phyloP scores from a whole-genome alignment of 306 rosid species.

The Casuarina equisetifolia region DNA sequence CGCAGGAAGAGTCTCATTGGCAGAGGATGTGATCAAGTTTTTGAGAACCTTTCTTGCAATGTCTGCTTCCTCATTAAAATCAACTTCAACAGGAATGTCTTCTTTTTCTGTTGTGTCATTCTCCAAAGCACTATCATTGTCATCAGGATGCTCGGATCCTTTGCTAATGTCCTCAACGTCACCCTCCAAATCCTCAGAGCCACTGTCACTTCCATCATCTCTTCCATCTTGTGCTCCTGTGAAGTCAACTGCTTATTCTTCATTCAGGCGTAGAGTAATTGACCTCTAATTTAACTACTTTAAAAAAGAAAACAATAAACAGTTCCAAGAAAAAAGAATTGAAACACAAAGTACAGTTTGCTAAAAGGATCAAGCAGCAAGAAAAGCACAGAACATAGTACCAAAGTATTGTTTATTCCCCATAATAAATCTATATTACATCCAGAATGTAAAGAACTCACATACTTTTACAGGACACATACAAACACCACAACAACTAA shows the following conservation, averaged over 20 bases:
- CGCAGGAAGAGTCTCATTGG: conserved; percentile 36
- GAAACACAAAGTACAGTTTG: not conserved
- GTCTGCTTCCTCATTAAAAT: conserved; percentile 86
- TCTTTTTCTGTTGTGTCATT: conserved; percentile 35
- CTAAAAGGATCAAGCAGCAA: not conserved
- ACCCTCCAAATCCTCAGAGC: conserved; percentile 50
- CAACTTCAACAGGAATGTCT: conserved; percentile 44
- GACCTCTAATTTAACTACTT: not conserved
- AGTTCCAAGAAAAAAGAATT: not conserved
- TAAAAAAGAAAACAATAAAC: not conserved
- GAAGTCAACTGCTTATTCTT: conserved; percentile 21
- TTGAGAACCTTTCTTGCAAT: conserved; percentile 75
- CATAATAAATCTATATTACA: not conserved
- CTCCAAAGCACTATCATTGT: conserved; percentile 40
- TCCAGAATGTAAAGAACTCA: not conserved
- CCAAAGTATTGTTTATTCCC: not conserved
- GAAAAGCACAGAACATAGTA: not conserved
- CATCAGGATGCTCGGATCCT: conserved; percentile 36
- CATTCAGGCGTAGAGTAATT: conserved; percentile 16
- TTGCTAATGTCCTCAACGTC: conserved; percentile 28
- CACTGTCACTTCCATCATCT: conserved; percentile 45
- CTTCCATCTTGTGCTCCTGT: conserved; percentile 48
- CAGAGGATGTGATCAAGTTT: conserved; percentile 57
- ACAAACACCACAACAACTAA: not conserved
- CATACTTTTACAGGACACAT: not conserved